A percentile compares a stretch with the other conserved stretches of the same genome.
Evolutionary conservation across 2,329 filamentous ascomycete genomes (phyloP).

Genomic region (Clathrospora elynae): DNA sequence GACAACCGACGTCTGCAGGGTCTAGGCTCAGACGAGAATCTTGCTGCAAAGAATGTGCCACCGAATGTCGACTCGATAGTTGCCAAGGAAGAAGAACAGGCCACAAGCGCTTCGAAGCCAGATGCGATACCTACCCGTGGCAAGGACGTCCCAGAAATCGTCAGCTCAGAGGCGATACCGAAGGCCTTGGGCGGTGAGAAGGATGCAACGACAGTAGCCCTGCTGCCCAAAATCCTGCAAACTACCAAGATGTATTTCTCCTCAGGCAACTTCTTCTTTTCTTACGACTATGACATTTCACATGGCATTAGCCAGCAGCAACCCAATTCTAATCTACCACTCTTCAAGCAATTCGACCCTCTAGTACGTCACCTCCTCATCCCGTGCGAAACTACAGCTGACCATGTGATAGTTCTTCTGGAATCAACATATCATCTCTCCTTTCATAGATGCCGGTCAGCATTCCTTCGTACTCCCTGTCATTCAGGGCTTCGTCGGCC

Average conservation of each 20-base stretch:
- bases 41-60: conserved; percentile 43
- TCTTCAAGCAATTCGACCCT: conserved; percentile 74
- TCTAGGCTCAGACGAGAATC: conserved; percentile 61
- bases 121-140: conserved; percentile 31
- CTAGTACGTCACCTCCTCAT: conserved; percentile 52
- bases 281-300: conserved; percentile 92
- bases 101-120: conserved; percentile 23
- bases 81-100: conserved; percentile 29
- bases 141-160: conserved; percentile 20
- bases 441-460: conserved; percentile 75
- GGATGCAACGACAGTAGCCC: conserved; percentile 39
- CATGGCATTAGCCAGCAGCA: conserved; percentile 59
- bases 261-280: conserved; percentile 86
- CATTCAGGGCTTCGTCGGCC: conserved; percentile 93
- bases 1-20: conserved; percentile 73
- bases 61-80: conserved; percentile 42
- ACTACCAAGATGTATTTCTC: conserved; percentile 86
- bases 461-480: conserved; percentile 76
- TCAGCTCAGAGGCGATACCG: conserved; percentile 44
- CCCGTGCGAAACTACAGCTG: neutral
- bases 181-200: conserved; percentile 41
- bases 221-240: conserved; percentile 83
- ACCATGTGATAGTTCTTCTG: conserved; percentile 72
- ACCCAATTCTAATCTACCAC: conserved; percentile 58
- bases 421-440: conserved; percentile 76